Evolutionary conservation across 345 rosid species (phyloP).

Genomic region (Salix purpurea): DNA sequence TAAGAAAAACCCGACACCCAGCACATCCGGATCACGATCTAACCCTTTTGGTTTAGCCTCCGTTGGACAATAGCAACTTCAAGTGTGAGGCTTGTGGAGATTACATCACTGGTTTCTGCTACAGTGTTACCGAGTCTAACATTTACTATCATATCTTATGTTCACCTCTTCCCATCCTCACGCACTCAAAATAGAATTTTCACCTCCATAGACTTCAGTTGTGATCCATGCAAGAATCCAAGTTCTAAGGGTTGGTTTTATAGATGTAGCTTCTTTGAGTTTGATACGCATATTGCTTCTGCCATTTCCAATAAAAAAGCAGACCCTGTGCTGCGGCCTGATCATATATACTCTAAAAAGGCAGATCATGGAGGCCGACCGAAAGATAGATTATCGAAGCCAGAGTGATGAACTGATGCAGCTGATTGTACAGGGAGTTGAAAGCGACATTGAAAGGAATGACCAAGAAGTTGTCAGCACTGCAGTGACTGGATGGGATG

Average conservation of each 20-base stretch:
- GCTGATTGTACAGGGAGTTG: conserved; percentile 20
- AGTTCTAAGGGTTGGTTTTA: conserved; percentile 45
- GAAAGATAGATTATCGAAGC: conserved; percentile 7
- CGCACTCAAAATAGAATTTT: conserved; percentile 41
- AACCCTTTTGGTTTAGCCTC: conserved; percentile 25
- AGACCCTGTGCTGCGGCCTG: conserved; percentile 2
- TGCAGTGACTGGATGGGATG: conserved; percentile 25
- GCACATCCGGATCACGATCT: conserved; percentile 35
- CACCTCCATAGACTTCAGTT: conserved; percentile 42
- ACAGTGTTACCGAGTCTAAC: conserved; percentile 27
- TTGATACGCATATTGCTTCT: conserved; percentile 45
- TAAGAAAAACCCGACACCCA: conserved; percentile 33
- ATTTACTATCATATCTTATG: conserved; percentile 41
- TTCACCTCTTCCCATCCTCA: conserved; percentile 40
- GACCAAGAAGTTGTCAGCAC: background rate
- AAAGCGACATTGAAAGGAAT: background rate
- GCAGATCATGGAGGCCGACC: conserved; percentile 14
- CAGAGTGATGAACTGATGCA: conserved; percentile 33
- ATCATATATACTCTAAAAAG: background rate
- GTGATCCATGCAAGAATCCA: conserved; percentile 40
- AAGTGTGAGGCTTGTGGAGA: conserved; percentile 44
- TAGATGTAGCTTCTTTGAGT: conserved; percentile 48
- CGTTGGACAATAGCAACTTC: background rate
- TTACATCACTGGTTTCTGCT: conserved; percentile 37
- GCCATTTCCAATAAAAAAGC: conserved; percentile 25